Percentiles rank a stretch among this genome's conserved stretches.
Evolutionary conservation across 306 rosid species (phyloP).

Genomic region (Chamaecrista fasciculata): DNA sequence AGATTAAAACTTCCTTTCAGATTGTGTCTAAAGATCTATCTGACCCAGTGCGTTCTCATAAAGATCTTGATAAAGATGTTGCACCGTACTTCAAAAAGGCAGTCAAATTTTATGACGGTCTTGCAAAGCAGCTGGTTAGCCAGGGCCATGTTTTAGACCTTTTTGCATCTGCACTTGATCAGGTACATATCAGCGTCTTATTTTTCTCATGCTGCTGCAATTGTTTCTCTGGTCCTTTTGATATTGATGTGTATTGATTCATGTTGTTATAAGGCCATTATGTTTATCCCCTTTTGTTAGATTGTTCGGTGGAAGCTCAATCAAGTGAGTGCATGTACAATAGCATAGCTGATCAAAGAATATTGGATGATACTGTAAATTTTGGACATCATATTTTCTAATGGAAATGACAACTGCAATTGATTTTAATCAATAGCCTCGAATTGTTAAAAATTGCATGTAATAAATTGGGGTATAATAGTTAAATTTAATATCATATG

Average conservation of each 20-base stretch:
- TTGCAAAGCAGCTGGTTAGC: conserved; percentile 78
- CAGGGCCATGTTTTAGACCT: conserved; percentile 88
- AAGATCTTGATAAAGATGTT: conserved; percentile 91
- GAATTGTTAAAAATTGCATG: neutral
- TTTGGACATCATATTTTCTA: neutral
- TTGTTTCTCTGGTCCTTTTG: neutral
- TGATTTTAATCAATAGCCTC: neutral
- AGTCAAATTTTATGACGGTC: conserved; percentile 70
- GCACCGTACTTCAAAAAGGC: conserved; percentile 88
- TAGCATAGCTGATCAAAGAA: neutral
- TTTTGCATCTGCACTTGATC: conserved; percentile 96
- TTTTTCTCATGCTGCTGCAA: conserved; percentile 7
- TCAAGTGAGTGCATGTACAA: neutral
- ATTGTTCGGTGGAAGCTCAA: neutral
- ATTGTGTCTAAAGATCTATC: conserved; percentile 84
- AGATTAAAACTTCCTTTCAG: conserved; percentile 43
- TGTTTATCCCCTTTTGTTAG: neutral
- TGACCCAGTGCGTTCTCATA: conserved; percentile 90
- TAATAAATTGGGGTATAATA: too few species aligned
- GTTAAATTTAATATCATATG: too few species aligned
- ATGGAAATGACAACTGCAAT: neutral
- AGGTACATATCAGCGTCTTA: conserved; percentile 47
- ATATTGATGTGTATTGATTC: neutral
- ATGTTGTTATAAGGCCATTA: neutral
- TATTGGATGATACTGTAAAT: neutral